Evolutionary conservation across 31 red algal genomes (phyloP), one percentile per base, ranked within the genome.

Genomic region (Endocladia muricata): DNA sequence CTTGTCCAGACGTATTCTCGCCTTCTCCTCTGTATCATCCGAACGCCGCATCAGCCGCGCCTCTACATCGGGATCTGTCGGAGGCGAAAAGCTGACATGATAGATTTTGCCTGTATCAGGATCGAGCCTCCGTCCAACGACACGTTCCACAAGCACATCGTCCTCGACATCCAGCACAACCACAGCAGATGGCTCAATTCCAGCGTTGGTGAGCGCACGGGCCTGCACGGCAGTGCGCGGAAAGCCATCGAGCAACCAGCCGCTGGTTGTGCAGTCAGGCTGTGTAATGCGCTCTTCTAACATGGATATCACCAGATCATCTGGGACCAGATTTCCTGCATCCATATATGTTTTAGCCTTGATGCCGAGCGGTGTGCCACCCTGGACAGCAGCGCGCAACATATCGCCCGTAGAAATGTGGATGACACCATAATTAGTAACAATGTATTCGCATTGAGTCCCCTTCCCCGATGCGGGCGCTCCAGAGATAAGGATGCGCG

Each of bases 391-490:
- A 13, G 75, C 83, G 30, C 96, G 91, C 48, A 99, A 74, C 92
- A 99, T 94, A 39, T 94, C 88, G 25, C 96, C 96, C 2, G 88
- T 93, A 2, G 92, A 95, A 59, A 99, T 88, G 68, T 99, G 96
- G 32, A 95, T 89, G 32, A 99, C 68, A 30, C 74, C 79, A 74
- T 90, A 99, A 28, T 89, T 82, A 9, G 74, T 31, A 22, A 84
- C 89, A 61, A 99, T 95, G 35, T 89, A 82, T 41, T 76, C 79
- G 39, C 84, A 88, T 47, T 99, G 96, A 19, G 96, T 99, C 41
- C 96, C 96, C 59, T 99, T 99, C 21, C 96, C 96, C 32, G 92
- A 93, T 6, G 93, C 96, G 22, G 96, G 96, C 9, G 89, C 92
- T 47, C 96, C 96, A 34, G 89, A 83, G 38, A 98, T 81, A 33